Base-by-base conservation (phyloP, 805 yeast species). In the Kodamaea leandrae region DNA sequence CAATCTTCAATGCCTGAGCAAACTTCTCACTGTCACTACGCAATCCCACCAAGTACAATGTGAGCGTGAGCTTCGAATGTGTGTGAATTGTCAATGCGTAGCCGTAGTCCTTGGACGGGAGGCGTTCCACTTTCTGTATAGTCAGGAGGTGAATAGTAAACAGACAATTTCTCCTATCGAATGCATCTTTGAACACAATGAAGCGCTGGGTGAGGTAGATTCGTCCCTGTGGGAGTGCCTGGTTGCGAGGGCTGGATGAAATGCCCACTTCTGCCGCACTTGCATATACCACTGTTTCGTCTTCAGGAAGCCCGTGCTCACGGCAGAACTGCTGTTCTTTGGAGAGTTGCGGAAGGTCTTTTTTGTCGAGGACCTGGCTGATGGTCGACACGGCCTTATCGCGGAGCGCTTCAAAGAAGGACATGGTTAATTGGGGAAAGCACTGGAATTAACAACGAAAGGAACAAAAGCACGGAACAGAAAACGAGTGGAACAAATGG, bases 71-170 rank as follows among this genome's bases (percentile, higher is more conserved):
- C 12, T 82, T 85, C 21, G 83, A 80, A 43, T 81, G 80, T 2
- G 95, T 78, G 4, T 77, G 71, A 10, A 91, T 63, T n/a, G 80
- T 67, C 14, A 93, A 70, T 1, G 96, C 89, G 63, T 89, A 86
- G 14, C 86, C 82, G 56, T 82, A 85, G 1, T 86, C 72, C 42
- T 80, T 73, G 1, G 87, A 73, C 8, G 95, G 95, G 15, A 88
- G 73, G 39, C 97, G 72, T 57, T 91, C 96, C 13, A 93, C 95
- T 46, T 88, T 82, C 54, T 84, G 81, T 27, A 93, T 66, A 1
- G 96, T 78, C 1, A 90, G 78, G 30, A 93, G 63, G 46, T 91
- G 93, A 20, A 91, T 51, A 3, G 74, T 74, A 54, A 91, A 77
- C 4, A 78, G 74, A 56, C 93, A 84, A 33, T 80, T 76, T 41